These are phyloP conservation scores for Linum tenue DNA, from an alignment of 345 rosid species.

Conservation along the genomic window DNA sequence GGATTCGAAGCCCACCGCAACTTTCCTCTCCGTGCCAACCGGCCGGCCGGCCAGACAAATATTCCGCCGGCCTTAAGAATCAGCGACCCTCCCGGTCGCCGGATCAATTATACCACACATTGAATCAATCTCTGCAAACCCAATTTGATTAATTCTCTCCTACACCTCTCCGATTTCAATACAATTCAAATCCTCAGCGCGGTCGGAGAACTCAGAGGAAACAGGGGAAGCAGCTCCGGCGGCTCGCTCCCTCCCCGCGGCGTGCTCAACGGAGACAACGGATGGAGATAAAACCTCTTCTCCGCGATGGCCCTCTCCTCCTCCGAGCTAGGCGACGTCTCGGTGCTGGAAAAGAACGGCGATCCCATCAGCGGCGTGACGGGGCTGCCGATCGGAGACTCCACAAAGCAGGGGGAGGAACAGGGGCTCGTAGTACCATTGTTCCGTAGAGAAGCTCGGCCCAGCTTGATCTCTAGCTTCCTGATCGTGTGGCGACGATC, in stretches of 20 bases:
- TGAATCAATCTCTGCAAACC: too few relatives aligned
- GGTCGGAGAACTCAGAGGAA: slow-evolving; percentile 17
- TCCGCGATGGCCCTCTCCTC: slow-evolving; percentile 27
- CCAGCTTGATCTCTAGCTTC: slow-evolving; percentile 37
- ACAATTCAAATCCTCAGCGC: neutral
- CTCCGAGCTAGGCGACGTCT: slow-evolving; percentile 28
- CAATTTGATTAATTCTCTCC: too few relatives aligned
- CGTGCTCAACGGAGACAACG: slow-evolving; percentile 15
- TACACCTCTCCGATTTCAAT: too few relatives aligned
- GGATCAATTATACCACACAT: too few relatives aligned
- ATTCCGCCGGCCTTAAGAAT: too few relatives aligned
- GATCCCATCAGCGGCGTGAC: slow-evolving; percentile 29
- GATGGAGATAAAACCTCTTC: slow-evolving; percentile 19
- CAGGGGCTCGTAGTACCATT: neutral
- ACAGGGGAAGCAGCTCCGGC: slow-evolving; percentile 18
- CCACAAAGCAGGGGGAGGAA: slow-evolving; percentile 1
- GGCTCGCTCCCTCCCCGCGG: slow-evolving; percentile 15
- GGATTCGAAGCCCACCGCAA: too few relatives aligned
- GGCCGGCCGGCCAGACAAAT: too few relatives aligned
- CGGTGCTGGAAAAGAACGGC: slow-evolving; percentile 21
- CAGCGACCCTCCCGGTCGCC: too few relatives aligned
- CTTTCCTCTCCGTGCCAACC: too few relatives aligned
- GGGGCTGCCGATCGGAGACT: slow-evolving; percentile 28
- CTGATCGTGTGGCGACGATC: slow-evolving; percentile 35
- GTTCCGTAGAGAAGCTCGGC: slow-evolving; percentile 14